Conservation (phyloP, 257 asterid genomes). For the Nicotiana obtusifolia region DNA sequence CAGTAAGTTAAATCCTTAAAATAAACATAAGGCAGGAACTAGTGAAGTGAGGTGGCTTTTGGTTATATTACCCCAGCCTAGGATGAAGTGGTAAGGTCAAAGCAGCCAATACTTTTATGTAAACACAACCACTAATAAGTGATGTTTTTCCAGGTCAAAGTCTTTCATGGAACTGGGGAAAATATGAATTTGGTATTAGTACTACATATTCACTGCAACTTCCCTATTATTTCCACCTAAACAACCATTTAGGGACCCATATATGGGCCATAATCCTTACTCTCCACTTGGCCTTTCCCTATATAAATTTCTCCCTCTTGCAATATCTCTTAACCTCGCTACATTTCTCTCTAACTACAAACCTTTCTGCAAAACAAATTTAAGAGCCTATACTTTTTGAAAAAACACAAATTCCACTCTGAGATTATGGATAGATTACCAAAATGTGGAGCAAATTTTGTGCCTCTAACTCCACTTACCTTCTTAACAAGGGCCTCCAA, state of each 20-base stretch:
- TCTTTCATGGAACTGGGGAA: background rate
- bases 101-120: background rate
- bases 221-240: background rate
- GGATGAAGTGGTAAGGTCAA: constrained; percentile 3
- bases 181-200: background rate
- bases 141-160: background rate
- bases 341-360: background rate
- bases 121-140: background rate
- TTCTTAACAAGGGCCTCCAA: constrained; percentile 43
- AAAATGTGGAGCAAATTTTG: constrained; percentile 67
- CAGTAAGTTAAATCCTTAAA: too few relatives aligned
- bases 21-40: background rate
- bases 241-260: constrained; percentile 3
- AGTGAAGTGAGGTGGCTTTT: background rate
- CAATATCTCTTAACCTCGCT: background rate
- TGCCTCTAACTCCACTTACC: constrained; percentile 37
- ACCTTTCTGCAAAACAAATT: background rate
- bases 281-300: background rate
- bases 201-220: background rate
- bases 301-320: background rate
- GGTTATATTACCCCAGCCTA: background rate
- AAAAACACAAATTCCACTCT: background rate
- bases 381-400: background rate
- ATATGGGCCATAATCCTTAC: background rate
- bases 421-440: constrained; percentile 52